Conservation (phyloP, 2,329 filamentous ascomycete genomes). For the Capronia americana region DNA sequence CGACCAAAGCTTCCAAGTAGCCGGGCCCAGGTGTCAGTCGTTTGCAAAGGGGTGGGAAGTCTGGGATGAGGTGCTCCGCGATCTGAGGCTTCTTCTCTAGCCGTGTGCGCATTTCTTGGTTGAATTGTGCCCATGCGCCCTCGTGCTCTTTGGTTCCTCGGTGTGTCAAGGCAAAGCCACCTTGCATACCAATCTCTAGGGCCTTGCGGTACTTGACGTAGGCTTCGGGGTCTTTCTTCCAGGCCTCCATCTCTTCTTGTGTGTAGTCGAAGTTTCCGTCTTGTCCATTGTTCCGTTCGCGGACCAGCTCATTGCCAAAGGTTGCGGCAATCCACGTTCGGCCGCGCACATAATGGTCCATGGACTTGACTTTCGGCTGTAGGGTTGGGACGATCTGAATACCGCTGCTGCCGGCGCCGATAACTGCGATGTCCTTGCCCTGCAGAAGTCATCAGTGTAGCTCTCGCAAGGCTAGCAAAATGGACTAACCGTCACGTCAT, state of each 20-base stretch:
- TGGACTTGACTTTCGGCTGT: slow-evolving; percentile 39
- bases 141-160: slow-evolving; percentile 35
- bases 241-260: slow-evolving; percentile 39
- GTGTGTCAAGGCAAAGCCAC: slow-evolving; percentile 38
- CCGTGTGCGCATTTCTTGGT: slow-evolving; percentile 36
- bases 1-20: slow-evolving; percentile 43
- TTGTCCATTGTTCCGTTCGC: slow-evolving; percentile 37
- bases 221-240: slow-evolving; percentile 34
- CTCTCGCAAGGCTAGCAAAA: no score
- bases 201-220: slow-evolving; percentile 46
- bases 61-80: slow-evolving; percentile 48
- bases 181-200: slow-evolving; percentile 43
- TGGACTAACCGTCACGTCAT: slow-evolving; percentile 30
- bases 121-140: slow-evolving; percentile 27
- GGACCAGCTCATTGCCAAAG: slow-evolving; percentile 38
- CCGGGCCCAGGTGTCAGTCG: slow-evolving; percentile 55
- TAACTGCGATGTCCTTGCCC: slow-evolving; percentile 41
- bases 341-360: slow-evolving; percentile 42
- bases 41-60: slow-evolving; percentile 51
- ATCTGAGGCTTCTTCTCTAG: slow-evolving; percentile 46
- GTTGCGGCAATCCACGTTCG: slow-evolving; percentile 43
- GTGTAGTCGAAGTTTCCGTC: slow-evolving; percentile 43
- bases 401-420: slow-evolving; percentile 41
- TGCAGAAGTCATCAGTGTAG: slow-evolving; percentile 1
- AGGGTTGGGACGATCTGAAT: slow-evolving; percentile 43